phyloP scores from a whole-genome alignment of 2,329 filamentous ascomycete species.

The Cladorrhinum sp. region DNA sequence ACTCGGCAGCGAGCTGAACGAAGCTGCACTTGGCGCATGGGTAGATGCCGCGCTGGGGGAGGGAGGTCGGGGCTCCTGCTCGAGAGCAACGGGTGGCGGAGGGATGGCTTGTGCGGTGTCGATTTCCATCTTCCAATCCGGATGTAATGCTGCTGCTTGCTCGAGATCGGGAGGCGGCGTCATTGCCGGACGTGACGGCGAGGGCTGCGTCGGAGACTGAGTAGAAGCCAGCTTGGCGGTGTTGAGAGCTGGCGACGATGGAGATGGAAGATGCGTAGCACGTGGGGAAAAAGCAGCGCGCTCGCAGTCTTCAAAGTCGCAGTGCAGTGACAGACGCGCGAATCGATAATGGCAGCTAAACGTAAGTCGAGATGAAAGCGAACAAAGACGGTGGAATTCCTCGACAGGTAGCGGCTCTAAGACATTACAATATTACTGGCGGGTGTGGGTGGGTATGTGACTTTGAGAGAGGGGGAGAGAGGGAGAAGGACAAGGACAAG shows the following conservation, averaged over 20 bases:
- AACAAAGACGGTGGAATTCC: conserved; percentile 11
- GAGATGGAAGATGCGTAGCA: not conserved
- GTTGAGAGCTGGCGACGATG: not conserved
- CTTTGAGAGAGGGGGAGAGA: too few relatives aligned
- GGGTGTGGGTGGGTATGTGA: not conserved
- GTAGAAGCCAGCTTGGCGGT: conserved; percentile 30
- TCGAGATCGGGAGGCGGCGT: conserved; percentile 27
- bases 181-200: conserved; percentile 15
- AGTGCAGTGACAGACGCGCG: not conserved
- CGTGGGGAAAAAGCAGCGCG: not conserved
- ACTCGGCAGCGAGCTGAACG: conserved; percentile 42
- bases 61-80: conserved; percentile 44
- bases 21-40: conserved; percentile 43
- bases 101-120: conserved; percentile 35
- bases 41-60: conserved; percentile 51
- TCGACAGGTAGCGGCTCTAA: conserved; percentile 4
- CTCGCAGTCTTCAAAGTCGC: not conserved
- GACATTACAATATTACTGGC: conserved; percentile 11
- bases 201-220: conserved; percentile 22
- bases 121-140: conserved; percentile 45
- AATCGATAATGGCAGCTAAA: not conserved
- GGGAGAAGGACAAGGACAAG: not conserved
- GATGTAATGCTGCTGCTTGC: conserved; percentile 28
- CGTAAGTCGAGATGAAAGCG: not conserved
- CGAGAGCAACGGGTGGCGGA: conserved; percentile 38